Evolutionary conservation across 352 stramenopile genomes (phyloP).

Genomic region (Globisporangium cylindrosporum): DNA sequence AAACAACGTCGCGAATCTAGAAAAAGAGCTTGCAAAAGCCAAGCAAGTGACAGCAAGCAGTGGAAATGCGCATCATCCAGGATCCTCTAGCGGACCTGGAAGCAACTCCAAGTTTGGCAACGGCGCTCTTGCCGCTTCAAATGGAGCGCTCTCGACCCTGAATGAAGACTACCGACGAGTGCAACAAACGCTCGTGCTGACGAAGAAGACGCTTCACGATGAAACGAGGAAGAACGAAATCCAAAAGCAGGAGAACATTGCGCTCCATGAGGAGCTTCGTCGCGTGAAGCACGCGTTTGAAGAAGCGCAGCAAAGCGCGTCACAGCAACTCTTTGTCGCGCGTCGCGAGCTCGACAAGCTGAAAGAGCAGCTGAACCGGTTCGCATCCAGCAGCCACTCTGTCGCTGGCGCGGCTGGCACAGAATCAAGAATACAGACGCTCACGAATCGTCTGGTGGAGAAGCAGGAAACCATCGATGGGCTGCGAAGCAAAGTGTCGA

Average conservation of each 20-base stretch:
- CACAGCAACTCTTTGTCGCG: slow-evolving; percentile 36
- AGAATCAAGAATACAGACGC: slow-evolving; percentile 66
- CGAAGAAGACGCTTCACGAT: slow-evolving; percentile 78
- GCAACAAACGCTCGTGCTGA: slow-evolving; percentile 60
- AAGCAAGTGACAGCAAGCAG: slow-evolving; percentile 24
- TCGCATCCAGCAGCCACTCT: slow-evolving; percentile 3
- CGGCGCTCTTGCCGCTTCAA: slow-evolving; percentile 9
- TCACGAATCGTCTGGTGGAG: slow-evolving; percentile 78
- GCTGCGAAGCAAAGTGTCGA: slow-evolving; percentile 60
- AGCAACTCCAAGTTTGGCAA: slow-evolving; percentile 10
- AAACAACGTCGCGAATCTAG: slow-evolving; percentile 58
- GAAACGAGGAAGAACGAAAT: slow-evolving; percentile 61
- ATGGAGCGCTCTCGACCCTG: slow-evolving; percentile 25
- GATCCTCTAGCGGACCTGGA: neutral
- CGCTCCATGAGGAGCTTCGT: slow-evolving; percentile 51
- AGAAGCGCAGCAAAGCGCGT: slow-evolving; percentile 28
- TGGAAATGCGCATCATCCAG: neutral
- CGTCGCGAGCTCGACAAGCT: slow-evolving; percentile 44
- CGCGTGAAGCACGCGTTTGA: slow-evolving; percentile 45
- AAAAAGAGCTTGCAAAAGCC: slow-evolving; percentile 50
- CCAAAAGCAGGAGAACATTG: slow-evolving; percentile 62
- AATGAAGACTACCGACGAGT: slow-evolving; percentile 58
- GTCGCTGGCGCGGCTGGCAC: slow-evolving; percentile 28
- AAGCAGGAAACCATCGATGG: slow-evolving; percentile 81
- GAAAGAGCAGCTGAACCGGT: slow-evolving; percentile 41